Conservation (phyloP, 352 stramenopile species). For the Globisporangium paroecandrum region DNA sequence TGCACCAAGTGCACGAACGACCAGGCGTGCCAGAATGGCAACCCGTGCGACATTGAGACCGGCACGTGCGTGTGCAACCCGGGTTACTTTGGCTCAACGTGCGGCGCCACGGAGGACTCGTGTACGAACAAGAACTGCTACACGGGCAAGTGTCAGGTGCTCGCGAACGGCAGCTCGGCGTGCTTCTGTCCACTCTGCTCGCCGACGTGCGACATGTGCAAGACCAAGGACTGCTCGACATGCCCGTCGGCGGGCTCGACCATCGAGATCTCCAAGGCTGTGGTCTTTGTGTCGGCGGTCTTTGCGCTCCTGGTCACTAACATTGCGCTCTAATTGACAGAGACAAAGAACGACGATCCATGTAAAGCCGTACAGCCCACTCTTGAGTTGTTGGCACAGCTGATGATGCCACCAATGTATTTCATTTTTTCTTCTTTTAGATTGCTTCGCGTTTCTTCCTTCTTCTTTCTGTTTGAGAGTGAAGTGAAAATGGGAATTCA, state of each 20-base stretch:
- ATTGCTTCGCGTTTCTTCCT: background rate
- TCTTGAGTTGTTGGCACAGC: conserved; percentile 3
- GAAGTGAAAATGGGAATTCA: background rate
- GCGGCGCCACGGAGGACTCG: conserved; percentile 24
- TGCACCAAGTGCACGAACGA: conserved; percentile 39
- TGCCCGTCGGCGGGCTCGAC: conserved; percentile 16
- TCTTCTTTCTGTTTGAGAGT: background rate
- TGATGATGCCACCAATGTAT: conserved; percentile 9
- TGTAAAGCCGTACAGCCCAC: background rate
- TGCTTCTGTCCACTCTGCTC: conserved; percentile 25
- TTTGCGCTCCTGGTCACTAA: conserved; percentile 14
- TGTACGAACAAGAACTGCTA: conserved; percentile 27
- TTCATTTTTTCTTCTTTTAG: conserved; percentile 2
- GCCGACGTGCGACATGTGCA: conserved; percentile 17
- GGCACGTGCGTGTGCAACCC: conserved; percentile 28
- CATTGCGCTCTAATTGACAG: conserved; percentile 13
- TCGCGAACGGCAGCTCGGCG: conserved; percentile 19
- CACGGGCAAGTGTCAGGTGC: conserved; percentile 19
- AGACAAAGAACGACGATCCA: background rate
- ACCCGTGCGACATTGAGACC: conserved; percentile 22
- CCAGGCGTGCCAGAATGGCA: conserved; percentile 32
- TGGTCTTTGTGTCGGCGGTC: conserved; percentile 16
- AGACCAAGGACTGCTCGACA: conserved; percentile 24
- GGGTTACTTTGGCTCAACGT: conserved; percentile 31
- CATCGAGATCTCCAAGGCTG: conserved; percentile 15